Percentiles rank a stretch among this genome's conserved stretches.
phyloP scores from a whole-genome alignment of 148 eudicot species.

The Hydrangea macrophylla region DNA sequence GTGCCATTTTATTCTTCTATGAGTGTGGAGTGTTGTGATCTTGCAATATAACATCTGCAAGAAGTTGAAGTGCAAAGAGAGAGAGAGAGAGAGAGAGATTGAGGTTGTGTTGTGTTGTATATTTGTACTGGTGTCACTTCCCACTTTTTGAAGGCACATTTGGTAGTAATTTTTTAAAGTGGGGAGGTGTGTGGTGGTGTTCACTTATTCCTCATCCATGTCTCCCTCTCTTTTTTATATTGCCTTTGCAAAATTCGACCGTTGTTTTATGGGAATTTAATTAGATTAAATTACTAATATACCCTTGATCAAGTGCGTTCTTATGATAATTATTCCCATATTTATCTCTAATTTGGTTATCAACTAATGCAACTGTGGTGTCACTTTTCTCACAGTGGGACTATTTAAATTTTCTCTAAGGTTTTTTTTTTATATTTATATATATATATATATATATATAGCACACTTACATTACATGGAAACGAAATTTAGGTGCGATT shows the following conservation, averaged over 20 bases:
- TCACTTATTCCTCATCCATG: constrained; percentile 49
- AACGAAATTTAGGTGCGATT: no score
- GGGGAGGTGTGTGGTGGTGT: constrained; percentile 33
- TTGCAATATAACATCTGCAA: constrained; percentile 2
- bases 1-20: constrained; percentile 23
- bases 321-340: neutral
- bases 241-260: constrained; percentile 10
- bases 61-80: constrained; percentile 8
- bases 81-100: constrained; percentile 9
- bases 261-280: neutral
- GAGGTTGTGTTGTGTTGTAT: constrained; percentile 15
- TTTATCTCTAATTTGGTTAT: no score
- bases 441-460: no score
- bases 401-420: no score
- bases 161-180: constrained; percentile 19
- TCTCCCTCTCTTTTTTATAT: constrained; percentile 15
- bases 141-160: constrained; percentile 21
- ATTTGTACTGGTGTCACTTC: constrained; percentile 14
- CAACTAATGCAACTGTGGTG: no score
- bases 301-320: neutral
- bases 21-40: constrained; percentile 4
- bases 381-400: no score
- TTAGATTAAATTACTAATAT: neutral
- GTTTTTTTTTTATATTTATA: no score
- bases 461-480: no score